These are phyloP conservation scores for Ciborinia camelliae DNA, from an alignment of 2,329 filamentous ascomycete genomes.

Conservation along the genomic window DNA sequence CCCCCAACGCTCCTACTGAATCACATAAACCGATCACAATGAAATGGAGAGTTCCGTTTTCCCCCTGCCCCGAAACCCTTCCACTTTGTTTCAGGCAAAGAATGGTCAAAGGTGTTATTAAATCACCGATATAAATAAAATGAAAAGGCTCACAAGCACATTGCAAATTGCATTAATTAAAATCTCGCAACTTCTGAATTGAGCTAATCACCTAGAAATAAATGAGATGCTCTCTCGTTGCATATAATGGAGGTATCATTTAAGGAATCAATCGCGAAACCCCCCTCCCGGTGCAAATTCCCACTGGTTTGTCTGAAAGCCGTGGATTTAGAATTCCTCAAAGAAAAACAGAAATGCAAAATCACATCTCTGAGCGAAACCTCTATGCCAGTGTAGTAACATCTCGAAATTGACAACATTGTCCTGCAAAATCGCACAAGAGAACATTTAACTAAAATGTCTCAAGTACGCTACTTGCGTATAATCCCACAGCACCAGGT, in stretches of 20 bases:
- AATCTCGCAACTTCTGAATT: conserved; percentile 12
- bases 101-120: background rate
- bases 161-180: background rate
- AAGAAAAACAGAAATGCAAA: conserved; percentile 5
- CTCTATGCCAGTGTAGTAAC: conserved; percentile 9
- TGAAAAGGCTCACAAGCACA: background rate
- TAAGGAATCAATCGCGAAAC: conserved; percentile 6
- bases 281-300: background rate
- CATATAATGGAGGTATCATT: conserved; percentile 8
- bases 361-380: conserved; percentile 2
- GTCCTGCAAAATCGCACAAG: background rate
- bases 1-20: too few species aligned
- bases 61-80: too few species aligned
- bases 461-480: background rate
- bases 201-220: conserved; percentile 6
- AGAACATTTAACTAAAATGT: background rate
- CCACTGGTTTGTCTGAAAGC: background rate
- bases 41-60: too few species aligned
- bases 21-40: too few species aligned
- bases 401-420: conserved; percentile 8
- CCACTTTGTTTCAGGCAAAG: too few species aligned
- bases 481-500: conserved; percentile 5
- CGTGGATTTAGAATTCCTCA: background rate
- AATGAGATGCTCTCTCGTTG: background rate
- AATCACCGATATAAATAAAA: background rate